phyloP scores from a whole-genome alignment of 768 basidiomycete genomes.

The Agaricus subrufescens region DNA sequence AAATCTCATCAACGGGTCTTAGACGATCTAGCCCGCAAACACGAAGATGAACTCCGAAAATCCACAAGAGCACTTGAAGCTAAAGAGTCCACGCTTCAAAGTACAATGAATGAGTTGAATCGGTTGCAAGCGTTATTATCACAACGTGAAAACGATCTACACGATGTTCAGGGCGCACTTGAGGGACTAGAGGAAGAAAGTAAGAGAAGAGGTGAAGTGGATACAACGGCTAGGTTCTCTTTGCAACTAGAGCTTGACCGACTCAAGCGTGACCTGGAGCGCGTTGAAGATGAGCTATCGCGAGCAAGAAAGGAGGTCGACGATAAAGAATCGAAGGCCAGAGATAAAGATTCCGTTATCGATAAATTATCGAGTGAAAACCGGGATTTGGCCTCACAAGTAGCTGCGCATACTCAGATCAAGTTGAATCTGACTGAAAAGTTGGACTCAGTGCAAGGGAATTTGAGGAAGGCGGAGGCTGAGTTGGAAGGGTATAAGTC shows the following conservation, averaged over 20 bases:
- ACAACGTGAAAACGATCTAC: constrained; percentile 74
- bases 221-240: constrained; percentile 78
- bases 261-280: constrained; percentile 76
- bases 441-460: constrained; percentile 66
- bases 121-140: constrained; percentile 58
- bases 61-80: constrained; percentile 64
- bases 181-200: constrained; percentile 70
- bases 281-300: constrained; percentile 73
- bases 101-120: constrained; percentile 57
- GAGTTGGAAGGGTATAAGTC: constrained; percentile 59
- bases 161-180: constrained; percentile 68
- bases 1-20: constrained; percentile 50
- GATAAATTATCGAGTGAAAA: constrained; percentile 78
- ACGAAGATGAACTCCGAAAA: constrained; percentile 55
- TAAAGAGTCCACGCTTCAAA: constrained; percentile 65
- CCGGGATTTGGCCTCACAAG: constrained; percentile 71
- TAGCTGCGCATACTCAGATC: constrained; percentile 85
- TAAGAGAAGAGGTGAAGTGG: constrained; percentile 77
- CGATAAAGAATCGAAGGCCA: constrained; percentile 49
- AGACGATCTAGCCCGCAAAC: constrained; percentile 54
- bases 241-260: constrained; percentile 88
- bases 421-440: constrained; percentile 85
- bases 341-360: constrained; percentile 68
- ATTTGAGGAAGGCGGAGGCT: constrained; percentile 59
- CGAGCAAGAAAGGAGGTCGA: constrained; percentile 65